These are phyloP conservation scores for Penicillium hordei DNA, from an alignment of 2,329 filamentous ascomycete species.

Conservation along the genomic window DNA sequence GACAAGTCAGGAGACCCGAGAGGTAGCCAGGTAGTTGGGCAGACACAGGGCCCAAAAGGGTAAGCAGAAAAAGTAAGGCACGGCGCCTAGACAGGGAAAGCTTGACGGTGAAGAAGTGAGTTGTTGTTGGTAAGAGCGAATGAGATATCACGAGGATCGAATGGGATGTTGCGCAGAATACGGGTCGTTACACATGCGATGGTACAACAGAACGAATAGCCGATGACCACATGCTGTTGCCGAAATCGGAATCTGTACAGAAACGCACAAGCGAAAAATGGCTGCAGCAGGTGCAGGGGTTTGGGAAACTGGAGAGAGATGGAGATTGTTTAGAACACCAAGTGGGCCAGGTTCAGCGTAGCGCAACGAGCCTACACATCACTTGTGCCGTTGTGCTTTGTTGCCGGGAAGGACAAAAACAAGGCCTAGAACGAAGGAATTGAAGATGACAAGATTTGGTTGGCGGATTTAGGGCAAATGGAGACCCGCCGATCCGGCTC, in stretches of 20 bases:
- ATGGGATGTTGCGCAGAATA: constrained; percentile 32
- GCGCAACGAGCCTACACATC: constrained; percentile 13
- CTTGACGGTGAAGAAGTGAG: constrained; percentile 22
- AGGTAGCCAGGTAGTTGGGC: constrained; percentile 32
- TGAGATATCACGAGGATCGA: constrained; percentile 18
- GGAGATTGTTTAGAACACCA: constrained; percentile 12
- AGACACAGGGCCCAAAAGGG: constrained; percentile 24
- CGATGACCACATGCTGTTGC: constrained; percentile 38
- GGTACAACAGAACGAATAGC: constrained; percentile 33
- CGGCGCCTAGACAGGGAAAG: constrained; percentile 16
- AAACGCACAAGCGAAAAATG: constrained; percentile 5
- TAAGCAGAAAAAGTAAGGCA: constrained; percentile 23
- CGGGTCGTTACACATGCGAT: constrained; percentile 35
- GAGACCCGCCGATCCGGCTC: constrained; percentile 27
- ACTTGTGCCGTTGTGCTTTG: constrained; percentile 20
- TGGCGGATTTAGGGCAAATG: constrained; percentile 22
- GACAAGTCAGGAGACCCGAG: constrained; percentile 39
- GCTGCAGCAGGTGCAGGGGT: constrained; percentile 12
- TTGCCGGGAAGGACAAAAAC: constrained; percentile 18
- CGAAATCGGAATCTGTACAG: constrained; percentile 5
- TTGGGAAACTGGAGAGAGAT: constrained; percentile 14
- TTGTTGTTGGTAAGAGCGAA: constrained; percentile 19
- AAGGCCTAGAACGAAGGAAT: constrained; percentile 26
- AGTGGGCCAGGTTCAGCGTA: constrained; percentile 11
- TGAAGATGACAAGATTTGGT: constrained; percentile 16